Base-by-base conservation (phyloP, 768 basidiomycete genomes). In the Boletus rubescentipes region DNA sequence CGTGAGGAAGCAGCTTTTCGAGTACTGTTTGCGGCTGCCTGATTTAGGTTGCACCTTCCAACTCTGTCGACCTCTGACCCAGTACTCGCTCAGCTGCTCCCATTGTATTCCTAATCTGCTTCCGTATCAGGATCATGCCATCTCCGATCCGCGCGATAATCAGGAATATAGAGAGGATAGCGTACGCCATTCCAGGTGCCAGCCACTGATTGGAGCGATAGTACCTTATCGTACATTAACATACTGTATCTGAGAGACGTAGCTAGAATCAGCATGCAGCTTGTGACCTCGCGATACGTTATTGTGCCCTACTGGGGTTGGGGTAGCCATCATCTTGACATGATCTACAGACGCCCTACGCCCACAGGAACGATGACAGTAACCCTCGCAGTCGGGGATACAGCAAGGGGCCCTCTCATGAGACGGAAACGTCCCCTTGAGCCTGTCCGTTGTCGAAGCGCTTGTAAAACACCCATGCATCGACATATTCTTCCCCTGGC, bases 381-480 rank as follows among this genome's bases (percentile, higher is more conserved):
- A 26, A 26, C 26, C 36, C 36, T 20, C 11, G 35, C 26, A 16
- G 42, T 41, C 38, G 35, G 54, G 37, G 34, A 46, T 36, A 14
- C 31, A 21, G 53, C n/a, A 23, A 10, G 11, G 32, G 4, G 14
- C 5, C 26, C 15, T 10, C 5, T 51, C 34, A 43, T 3, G 35
- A 15, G 34, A 21, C 14, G 8, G 29, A 7, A 14, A 18, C 23
- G 32, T 1, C 42, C 42, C 31, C 37, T 35, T 15, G 10, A 16
- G 62, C 34, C 15, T 59, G 52, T 2, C 23, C 39, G 4, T 78
- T 75, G 5, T 75, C 75, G 65, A 93, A 93, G 56, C 79, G 82
- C 74, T 88, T 92, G 74, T 90, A 92, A 63, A 91, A 79, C 15
- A 97, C 81, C 72, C 85, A 84, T 1, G 94, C 92, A 66, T 97